Percentiles rank a stretch among this genome's conserved stretches.
phyloP scores from a whole-genome alignment of 805 yeast genomes.

The Starmerella sirachaensis region DNA sequence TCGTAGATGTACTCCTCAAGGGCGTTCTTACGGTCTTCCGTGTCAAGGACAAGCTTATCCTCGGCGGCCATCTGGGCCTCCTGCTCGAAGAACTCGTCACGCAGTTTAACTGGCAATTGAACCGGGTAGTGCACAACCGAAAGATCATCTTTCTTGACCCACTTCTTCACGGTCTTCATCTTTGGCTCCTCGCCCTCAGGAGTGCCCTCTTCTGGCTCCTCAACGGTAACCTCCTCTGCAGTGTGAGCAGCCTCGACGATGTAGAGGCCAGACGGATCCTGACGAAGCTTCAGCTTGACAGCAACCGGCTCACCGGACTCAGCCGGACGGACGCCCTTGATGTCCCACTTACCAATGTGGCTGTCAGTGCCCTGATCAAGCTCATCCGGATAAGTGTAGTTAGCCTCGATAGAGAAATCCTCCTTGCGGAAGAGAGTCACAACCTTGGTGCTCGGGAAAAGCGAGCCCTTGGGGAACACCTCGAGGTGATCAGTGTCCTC shows the following conservation, averaged over 20 bases:
- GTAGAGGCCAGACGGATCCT: constrained; percentile 93
- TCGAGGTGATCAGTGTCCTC: constrained; percentile 82
- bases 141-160: constrained; percentile 82
- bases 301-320: constrained; percentile 54
- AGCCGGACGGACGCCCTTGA: constrained; percentile 71
- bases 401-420: constrained; percentile 78
- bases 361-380: constrained; percentile 58
- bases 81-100: constrained; percentile 58
- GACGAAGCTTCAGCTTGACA: constrained; percentile 87
- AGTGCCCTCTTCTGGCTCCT: constrained; percentile 74
- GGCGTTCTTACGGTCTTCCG: constrained; percentile 97
- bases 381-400: constrained; percentile 61
- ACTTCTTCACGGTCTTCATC: constrained; percentile 80
- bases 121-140: constrained; percentile 43
- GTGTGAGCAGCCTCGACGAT: constrained; percentile 90
- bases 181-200: constrained; percentile 54
- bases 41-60: constrained; percentile 95
- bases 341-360: constrained; percentile 69
- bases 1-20: constrained; percentile 97
- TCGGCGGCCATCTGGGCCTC: constrained; percentile 76
- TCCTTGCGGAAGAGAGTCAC: constrained; percentile 85
- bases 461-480: constrained; percentile 90
- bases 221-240: constrained; percentile 77
- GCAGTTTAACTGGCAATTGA: constrained; percentile 47
- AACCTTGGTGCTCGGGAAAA: constrained; percentile 89